phyloP scores from a whole-genome alignment of 192 early-diverging fungal genomes.

The Geosiphon pyriformis region DNA sequence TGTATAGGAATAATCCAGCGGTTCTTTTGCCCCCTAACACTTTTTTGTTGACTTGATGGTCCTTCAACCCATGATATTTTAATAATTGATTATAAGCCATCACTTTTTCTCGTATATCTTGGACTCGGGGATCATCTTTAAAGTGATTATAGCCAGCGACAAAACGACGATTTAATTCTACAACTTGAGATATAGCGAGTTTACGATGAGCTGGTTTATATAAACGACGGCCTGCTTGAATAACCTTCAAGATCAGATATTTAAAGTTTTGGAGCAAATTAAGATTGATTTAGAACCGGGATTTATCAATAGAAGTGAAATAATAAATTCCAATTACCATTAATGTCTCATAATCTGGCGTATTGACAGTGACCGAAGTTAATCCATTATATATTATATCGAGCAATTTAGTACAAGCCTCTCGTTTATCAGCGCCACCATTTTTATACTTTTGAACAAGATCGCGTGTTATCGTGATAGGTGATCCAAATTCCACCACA shows the following conservation, averaged over 20 bases:
- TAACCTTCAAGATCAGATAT: constrained; percentile 48
- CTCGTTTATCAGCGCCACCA: constrained; percentile 79
- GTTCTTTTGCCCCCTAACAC: constrained; percentile 59
- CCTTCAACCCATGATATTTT: constrained; percentile 87
- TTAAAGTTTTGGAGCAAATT: no score
- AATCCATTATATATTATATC: constrained; percentile 72
- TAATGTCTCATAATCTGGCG: constrained; percentile 86
- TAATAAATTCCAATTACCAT: constrained; percentile 52
- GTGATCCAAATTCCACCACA: constrained; percentile 95
- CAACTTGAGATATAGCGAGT: constrained; percentile 76
- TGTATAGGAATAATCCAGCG: constrained; percentile 61
- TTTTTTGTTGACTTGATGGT: constrained; percentile 92
- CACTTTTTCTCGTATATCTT: constrained; percentile 70
- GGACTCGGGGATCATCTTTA: constrained; percentile 76
- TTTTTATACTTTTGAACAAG: constrained; percentile 76
- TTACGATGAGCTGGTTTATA: constrained; percentile 85
- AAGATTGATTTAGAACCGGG: no score
- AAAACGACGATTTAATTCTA: constrained; percentile 88
- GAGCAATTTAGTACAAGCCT: constrained; percentile 77
- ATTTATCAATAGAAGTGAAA: not conserved
- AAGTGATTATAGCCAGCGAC: constrained; percentile 76
- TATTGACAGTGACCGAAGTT: constrained; percentile 86
- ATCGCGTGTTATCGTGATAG: constrained; percentile 72
- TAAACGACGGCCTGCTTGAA: constrained; percentile 89
- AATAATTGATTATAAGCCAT: constrained; percentile 84